Evolutionary conservation across 768 basidiomycete genomes (phyloP).

Genomic region (Pholiota molesta): DNA sequence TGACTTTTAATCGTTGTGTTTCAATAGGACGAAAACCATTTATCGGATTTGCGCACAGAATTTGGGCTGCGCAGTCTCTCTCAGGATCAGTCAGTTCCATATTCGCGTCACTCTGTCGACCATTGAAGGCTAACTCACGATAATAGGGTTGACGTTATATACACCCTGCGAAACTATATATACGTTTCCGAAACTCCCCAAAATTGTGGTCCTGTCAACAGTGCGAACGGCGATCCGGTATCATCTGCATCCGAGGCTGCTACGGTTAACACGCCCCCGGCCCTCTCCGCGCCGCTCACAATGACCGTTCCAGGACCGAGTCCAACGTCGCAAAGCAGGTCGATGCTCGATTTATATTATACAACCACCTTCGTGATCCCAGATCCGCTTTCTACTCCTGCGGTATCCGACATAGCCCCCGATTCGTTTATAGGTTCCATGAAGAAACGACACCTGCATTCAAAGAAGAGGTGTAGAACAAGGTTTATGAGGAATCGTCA

Average conservation of each 20-base stretch:
- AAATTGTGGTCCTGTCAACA: slow-evolving; percentile 6
- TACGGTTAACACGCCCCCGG: background rate
- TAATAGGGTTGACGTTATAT: slow-evolving; percentile 3
- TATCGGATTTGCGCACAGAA: slow-evolving; percentile 6
- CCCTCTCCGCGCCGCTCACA: background rate
- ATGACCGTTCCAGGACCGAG: background rate
- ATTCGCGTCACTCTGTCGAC: background rate
- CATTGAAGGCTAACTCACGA: background rate
- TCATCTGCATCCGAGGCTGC: background rate
- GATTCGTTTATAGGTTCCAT: background rate
- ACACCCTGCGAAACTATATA: slow-evolving; percentile 14
- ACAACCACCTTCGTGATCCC: slow-evolving; percentile 14
- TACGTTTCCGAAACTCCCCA: slow-evolving; percentile 14
- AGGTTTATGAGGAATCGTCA: background rate
- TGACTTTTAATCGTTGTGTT: background rate
- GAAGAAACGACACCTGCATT: background rate
- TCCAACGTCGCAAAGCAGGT: background rate
- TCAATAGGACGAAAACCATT: slow-evolving; percentile 11
- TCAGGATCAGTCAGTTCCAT: slow-evolving; percentile 6
- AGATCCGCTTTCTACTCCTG: slow-evolving; percentile 8
- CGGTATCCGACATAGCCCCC: background rate
- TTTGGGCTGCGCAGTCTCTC: slow-evolving; percentile 15
- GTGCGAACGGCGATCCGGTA: slow-evolving; percentile 1
- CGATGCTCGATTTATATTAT: slow-evolving; percentile 12
- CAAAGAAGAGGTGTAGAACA: background rate